These are phyloP conservation scores for Phlegmacium glaucopus DNA, from an alignment of 768 basidiomycete species.

Conservation along the genomic window DNA sequence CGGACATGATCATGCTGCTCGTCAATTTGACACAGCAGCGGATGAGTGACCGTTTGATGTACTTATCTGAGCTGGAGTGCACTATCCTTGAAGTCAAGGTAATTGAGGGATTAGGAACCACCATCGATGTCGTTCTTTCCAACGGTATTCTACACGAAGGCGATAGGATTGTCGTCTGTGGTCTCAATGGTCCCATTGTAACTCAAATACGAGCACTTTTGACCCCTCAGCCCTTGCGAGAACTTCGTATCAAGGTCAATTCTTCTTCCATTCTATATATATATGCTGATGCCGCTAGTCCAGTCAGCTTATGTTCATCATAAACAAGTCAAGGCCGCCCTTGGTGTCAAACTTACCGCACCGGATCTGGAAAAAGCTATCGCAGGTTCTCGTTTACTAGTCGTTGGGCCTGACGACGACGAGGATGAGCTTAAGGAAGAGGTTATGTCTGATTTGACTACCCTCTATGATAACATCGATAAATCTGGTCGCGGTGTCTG, in stretches of 20 bases:
- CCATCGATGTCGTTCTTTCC: constrained; percentile 93
- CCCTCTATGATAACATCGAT: constrained; percentile 85
- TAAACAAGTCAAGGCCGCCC: constrained; percentile 94
- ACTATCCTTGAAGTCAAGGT: constrained; percentile 99
- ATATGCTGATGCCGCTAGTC: constrained; percentile 9
- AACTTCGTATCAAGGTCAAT: constrained; percentile 87
- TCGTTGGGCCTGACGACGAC: constrained; percentile 93
- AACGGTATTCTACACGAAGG: constrained; percentile 92
- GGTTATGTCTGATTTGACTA: constrained; percentile 93
- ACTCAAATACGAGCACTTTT: constrained; percentile 92
- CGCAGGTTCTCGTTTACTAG: constrained; percentile 91
- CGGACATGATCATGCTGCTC: constrained; percentile 99
- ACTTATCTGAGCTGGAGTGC: constrained; percentile 94
- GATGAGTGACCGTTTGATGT: constrained; percentile 98
- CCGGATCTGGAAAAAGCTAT: constrained; percentile 98
- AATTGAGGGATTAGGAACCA: constrained; percentile 95
- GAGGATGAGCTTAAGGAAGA: constrained; percentile 94
- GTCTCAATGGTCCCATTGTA: constrained; percentile 94
- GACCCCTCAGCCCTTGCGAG: constrained; percentile 94
- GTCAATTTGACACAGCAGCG: constrained; percentile 96
- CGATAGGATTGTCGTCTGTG: constrained; percentile 94
- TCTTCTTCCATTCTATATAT: constrained; percentile 5
- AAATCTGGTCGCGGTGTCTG: constrained; percentile 96
- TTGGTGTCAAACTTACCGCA: constrained; percentile 93
- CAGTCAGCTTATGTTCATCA: constrained; percentile 96